Base-by-base conservation (phyloP, 306 rosid species). In the Benincasa hispida region DNA sequence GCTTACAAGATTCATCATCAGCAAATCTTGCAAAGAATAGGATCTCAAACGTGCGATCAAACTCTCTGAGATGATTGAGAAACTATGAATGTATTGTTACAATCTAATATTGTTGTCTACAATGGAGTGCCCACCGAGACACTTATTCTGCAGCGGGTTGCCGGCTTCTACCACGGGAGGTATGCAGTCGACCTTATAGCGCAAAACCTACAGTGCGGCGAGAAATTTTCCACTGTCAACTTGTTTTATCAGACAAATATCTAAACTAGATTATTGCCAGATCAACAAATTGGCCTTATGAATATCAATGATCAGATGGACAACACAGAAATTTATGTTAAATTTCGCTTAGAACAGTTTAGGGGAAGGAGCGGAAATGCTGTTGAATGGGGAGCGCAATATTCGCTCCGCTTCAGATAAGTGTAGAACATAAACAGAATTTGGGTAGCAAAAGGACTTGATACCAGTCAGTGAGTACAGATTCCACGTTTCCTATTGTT, bases 131-230 rank as follows among this genome's bases (percentile, higher is more conserved):
- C 24, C 0, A 18, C 34, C 1, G 25, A 18, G 39, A 5, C 39
- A 17, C 45, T 48, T 9, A 27, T 6, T 8, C 84, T 66, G 62
- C 82, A 1, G 6, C 89, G 7, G 84, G 22, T 42, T 81, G 82
- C 79, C 1, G 91, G 68, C 55, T n/a, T 91, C 98, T 5, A 83
- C 63, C 27, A 93, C 98, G 3, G 98, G 98, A 45, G 98, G 98
- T 83, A 93, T 85, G 77, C 98, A 94, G 56, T 94, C 98, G 72
- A 94, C 91, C 86, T 91, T 94, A 74, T 82, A 91, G 73, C 94
- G 89, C 72, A 94, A 58, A 27, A 87, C 90, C 98, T 93, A 76
- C 18, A 66, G 8, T 32, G 21, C 2, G 28, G 15, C 4, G 17
- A 2, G 47, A 55, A 37, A 56, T n/a, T n/a, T n/a, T 35, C 24